phyloP scores from a whole-genome alignment of 2,329 filamentous ascomycete species.

The Emmonsiellopsis sp. region DNA sequence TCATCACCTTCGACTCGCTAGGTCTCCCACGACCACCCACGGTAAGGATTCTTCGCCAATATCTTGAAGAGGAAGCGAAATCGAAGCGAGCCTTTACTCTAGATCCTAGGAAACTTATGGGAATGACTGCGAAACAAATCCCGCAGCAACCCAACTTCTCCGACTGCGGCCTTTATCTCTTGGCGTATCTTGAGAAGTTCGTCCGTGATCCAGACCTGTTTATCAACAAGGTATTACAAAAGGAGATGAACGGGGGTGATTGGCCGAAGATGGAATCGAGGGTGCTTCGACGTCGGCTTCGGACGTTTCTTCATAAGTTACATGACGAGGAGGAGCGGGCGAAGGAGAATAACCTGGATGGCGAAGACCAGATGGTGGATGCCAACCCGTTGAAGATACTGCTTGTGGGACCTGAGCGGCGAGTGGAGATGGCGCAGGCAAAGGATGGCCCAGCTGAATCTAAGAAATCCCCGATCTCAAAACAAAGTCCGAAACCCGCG shows the following conservation, averaged over 20 bases:
- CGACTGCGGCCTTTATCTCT: conserved; percentile 81
- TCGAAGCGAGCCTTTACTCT: conserved; percentile 47
- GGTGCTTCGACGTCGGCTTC: conserved; percentile 55
- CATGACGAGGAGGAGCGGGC: conserved; percentile 47
- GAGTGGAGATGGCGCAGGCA: too few relatives aligned
- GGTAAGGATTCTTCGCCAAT: conserved; percentile 61
- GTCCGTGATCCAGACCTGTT: conserved; percentile 64
- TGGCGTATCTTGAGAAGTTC: conserved; percentile 79
- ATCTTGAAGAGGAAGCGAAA: conserved; percentile 63
- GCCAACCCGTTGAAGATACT: conserved; percentile 9
- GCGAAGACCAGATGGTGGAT: conserved; percentile 6
- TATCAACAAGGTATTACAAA: conserved; percentile 54
- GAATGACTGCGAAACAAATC: conserved; percentile 63
- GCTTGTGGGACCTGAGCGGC: conserved; percentile 1
- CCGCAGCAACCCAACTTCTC: conserved; percentile 74
- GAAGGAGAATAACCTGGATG: background rate
- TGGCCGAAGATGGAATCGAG: conserved; percentile 48
- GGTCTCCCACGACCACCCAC: conserved; percentile 55
- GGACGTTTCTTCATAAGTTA: conserved; percentile 55
- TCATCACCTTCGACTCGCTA: conserved; percentile 84
- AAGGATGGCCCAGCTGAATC: background rate
- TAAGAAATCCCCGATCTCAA: background rate
- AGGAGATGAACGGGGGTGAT: conserved; percentile 50
- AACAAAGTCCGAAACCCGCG: background rate
- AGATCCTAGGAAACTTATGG: conserved; percentile 38